Conservation (phyloP, 148 eudicot species). For the Persicaria tinctoria region DNA sequence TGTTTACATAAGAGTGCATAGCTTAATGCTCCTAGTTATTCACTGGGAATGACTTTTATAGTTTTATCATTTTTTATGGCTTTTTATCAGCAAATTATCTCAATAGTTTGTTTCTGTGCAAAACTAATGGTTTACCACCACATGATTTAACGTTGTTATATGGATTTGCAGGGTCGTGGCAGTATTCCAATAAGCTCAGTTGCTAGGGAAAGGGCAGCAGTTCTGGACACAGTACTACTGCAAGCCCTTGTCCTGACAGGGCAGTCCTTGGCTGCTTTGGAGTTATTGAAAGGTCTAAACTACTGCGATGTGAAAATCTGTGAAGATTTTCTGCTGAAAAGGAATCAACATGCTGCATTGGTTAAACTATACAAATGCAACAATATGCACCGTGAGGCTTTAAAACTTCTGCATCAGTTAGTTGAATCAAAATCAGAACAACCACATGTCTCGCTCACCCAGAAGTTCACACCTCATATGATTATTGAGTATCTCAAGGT, state of each 20-base stretch:
- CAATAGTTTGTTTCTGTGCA: background rate
- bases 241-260: constrained; percentile 89
- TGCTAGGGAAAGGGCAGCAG: constrained; percentile 88
- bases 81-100: background rate
- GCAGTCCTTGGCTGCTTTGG: constrained; percentile 70
- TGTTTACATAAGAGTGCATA: too few species aligned
- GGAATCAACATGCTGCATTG: constrained; percentile 50
- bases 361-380: constrained; percentile 79
- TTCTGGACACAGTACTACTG: constrained; percentile 86
- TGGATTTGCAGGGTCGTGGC: constrained; percentile 53
- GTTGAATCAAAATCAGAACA: constrained; percentile 75
- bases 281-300: constrained; percentile 77
- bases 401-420: constrained; percentile 70
- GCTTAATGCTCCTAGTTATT: too few species aligned
- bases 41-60: too few species aligned
- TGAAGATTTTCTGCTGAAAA: constrained; percentile 79
- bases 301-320: constrained; percentile 92
- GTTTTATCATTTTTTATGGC: too few species aligned
- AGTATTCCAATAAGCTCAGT: constrained; percentile 59
- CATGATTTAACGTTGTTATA: background rate
- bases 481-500: constrained; percentile 95
- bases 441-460: constrained; percentile 48
- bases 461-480: constrained; percentile 88
- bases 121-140: background rate
- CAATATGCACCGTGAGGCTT: constrained; percentile 85